phyloP scores from a whole-genome alignment of 202 grass and related monocot genomes.

The Panicum hallii region DNA sequence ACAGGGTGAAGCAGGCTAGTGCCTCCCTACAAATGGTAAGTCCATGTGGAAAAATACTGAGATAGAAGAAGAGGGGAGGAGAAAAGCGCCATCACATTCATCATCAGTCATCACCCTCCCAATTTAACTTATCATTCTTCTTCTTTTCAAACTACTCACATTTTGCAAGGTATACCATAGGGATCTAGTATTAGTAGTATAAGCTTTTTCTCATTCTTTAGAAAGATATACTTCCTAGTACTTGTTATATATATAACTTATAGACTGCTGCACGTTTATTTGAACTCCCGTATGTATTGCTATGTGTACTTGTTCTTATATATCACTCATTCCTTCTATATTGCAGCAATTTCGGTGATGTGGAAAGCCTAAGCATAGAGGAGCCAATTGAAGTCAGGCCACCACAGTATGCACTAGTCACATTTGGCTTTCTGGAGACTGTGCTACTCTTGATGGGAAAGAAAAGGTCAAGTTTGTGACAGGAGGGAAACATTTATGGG shows the following conservation, averaged over 20 bases:
- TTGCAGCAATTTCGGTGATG: neutral
- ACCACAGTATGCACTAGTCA: slow-evolving; percentile 12
- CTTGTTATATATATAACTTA: neutral
- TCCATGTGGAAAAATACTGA: neutral
- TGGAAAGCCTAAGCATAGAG: slow-evolving; percentile 5
- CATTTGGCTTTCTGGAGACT: neutral
- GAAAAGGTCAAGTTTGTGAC: neutral
- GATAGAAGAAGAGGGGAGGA: neutral
- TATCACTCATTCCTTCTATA: neutral
- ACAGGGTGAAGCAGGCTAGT: neutral
- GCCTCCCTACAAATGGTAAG: neutral
- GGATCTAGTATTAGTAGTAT: neutral
- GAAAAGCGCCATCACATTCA: neutral
- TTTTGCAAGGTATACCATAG: neutral
- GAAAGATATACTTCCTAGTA: too few species aligned
- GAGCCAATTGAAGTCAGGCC: neutral
- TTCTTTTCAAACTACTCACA: neutral
- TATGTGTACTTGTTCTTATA: neutral
- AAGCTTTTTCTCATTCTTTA: neutral
- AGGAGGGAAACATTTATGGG: slow-evolving; percentile 9
- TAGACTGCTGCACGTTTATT: neutral
- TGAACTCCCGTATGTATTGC: neutral
- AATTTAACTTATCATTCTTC: too few species aligned
- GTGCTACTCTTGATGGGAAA: neutral
- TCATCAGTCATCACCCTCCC: neutral